A percentile compares a stretch with the other conserved stretches of the same genome.
phyloP scores from a whole-genome alignment of 1,139 yeast genomes.

The Candida neerlandica region DNA sequence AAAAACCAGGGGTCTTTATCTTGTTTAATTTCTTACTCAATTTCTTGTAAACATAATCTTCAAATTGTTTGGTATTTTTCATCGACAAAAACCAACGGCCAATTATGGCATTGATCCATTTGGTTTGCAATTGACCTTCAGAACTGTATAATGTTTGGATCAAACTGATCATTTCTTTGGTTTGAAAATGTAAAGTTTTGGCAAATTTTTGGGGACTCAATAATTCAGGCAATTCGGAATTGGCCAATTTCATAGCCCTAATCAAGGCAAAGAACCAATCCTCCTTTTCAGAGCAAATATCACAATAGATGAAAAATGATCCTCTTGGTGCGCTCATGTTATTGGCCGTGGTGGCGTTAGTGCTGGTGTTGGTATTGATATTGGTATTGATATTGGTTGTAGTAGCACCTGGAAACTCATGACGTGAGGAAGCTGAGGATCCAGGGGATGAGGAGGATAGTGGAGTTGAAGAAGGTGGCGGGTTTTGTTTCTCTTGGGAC shows the following conservation, averaged over 20 bases:
- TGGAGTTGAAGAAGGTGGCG: not conserved
- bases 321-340: conserved; percentile 48
- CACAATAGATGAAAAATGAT: conserved; percentile 75
- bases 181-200: conserved; percentile 68
- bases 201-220: conserved; percentile 55
- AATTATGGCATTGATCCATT: conserved; percentile 86
- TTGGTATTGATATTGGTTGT: not conserved
- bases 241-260: conserved; percentile 60
- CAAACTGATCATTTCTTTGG: conserved; percentile 69
- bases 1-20: conserved; percentile 82
- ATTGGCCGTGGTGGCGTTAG: not conserved
- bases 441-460: not conserved
- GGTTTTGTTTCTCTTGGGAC: not conserved
- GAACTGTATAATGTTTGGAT: conserved; percentile 79
- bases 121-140: conserved; percentile 79
- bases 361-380: too few species aligned
- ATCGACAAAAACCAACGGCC: conserved; percentile 81
- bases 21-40: conserved; percentile 74
- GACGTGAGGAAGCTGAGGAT: conserved; percentile 1
- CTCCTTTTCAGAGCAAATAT: conserved; percentile 79
- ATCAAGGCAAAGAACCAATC: conserved; percentile 88
- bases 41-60: conserved; percentile 55
- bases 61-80: conserved; percentile 69
- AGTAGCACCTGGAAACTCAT: not conserved
- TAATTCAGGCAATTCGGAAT: conserved; percentile 18